phyloP scores from a whole-genome alignment of 345 rosid genomes.

The Melaleuca alternifolia region DNA sequence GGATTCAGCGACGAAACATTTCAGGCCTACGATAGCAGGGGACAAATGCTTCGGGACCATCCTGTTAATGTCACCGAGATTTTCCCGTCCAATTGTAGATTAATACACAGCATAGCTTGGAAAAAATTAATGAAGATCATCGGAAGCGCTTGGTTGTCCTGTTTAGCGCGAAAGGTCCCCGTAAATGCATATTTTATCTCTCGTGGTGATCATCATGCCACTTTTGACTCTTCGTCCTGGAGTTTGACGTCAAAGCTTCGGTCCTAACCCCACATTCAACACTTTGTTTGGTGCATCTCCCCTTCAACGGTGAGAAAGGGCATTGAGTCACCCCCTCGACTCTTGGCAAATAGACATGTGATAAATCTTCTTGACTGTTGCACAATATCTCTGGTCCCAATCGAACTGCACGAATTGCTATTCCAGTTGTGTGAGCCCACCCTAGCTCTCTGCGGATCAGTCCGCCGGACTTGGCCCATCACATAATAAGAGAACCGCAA shows the following conservation, averaged over 20 bases:
- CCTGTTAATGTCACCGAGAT: not conserved
- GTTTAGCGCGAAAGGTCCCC: not conserved
- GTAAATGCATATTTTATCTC: not conserved
- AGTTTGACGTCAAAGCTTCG: not conserved
- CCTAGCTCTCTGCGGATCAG: too few species aligned
- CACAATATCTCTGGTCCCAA: not conserved
- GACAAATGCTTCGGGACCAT: not conserved
- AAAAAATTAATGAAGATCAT: too few species aligned
- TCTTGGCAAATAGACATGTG: not conserved
- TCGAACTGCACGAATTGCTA: not conserved
- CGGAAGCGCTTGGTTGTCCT: too few species aligned
- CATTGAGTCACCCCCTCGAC: not conserved
- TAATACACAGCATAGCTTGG: too few species aligned
- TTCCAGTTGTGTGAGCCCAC: not conserved
- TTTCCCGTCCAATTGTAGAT: not conserved
- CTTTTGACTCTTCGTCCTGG: not conserved
- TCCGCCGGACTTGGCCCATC: not conserved
- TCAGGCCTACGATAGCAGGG: not conserved
- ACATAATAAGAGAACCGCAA: too few species aligned
- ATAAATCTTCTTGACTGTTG: not conserved
- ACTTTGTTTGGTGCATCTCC: not conserved
- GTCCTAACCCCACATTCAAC: not conserved
- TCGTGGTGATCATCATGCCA: not conserved
- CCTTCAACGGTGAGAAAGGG: not conserved
- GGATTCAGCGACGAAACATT: too few species aligned